Percentiles rank a stretch among this genome's conserved stretches.
Evolutionary conservation across 495 filamentous ascomycete species (phyloP).

Genomic region (Acidomyces sp.): DNA sequence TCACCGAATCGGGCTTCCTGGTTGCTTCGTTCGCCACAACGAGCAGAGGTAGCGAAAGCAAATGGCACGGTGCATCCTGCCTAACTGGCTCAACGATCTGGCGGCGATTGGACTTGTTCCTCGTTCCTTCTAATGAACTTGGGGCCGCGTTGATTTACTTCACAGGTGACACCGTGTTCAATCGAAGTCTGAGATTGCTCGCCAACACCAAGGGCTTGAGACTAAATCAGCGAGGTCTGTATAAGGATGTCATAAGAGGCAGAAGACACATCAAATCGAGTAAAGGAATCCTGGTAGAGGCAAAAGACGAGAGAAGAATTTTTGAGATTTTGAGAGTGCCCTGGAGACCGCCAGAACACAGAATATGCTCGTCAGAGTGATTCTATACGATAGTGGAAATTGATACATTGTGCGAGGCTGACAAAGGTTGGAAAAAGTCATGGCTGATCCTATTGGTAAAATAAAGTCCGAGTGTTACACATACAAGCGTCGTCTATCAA

Average conservation of each 20-base stretch:
- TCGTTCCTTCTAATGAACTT: slow-evolving; percentile 68
- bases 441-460: too few relatives aligned
- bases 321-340: slow-evolving; percentile 78
- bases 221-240: slow-evolving; percentile 76
- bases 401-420: too few relatives aligned
- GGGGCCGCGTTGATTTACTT: slow-evolving; percentile 92
- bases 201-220: slow-evolving; percentile 75
- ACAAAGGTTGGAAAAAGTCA: too few relatives aligned
- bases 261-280: slow-evolving; percentile 48
- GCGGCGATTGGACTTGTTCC: slow-evolving; percentile 76
- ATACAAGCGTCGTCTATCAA: too few relatives aligned
- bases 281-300: slow-evolving; percentile 62
- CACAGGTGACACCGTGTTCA: slow-evolving; percentile 94
- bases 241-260: slow-evolving; percentile 56
- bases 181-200: slow-evolving; percentile 71
- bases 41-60: slow-evolving; percentile 39
- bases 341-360: slow-evolving; percentile 70
- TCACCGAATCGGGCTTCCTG: slow-evolving; percentile 51
- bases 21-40: slow-evolving; percentile 38
- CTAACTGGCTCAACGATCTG: slow-evolving; percentile 42
- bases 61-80: slow-evolving; percentile 83
- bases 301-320: slow-evolving; percentile 65
- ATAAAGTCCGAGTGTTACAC: too few relatives aligned
- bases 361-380: slow-evolving; percentile 46
- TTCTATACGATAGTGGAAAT: too few relatives aligned